Evolutionary conservation across 257 asterid species (phyloP).

Genomic region (Solanum etuberosum): DNA sequence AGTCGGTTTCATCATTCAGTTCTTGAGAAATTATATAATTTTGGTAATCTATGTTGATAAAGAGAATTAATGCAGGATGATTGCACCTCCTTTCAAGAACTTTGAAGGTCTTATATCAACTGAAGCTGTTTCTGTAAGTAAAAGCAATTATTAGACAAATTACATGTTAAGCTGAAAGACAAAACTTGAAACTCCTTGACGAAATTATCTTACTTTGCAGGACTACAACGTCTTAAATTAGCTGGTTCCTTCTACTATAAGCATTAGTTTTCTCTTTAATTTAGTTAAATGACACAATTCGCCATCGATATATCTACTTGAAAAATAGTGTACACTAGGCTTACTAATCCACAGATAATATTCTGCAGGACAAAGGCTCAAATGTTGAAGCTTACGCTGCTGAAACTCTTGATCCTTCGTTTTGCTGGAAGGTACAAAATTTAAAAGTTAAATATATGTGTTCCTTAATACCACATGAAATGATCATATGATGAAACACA

Average conservation of each 20-base stretch:
- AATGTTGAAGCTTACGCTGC: constrained; percentile 41
- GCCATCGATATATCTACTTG: neutral
- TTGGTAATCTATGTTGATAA: neutral
- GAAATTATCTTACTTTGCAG: neutral
- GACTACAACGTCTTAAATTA: neutral
- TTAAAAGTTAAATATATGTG: neutral
- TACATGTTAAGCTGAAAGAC: neutral
- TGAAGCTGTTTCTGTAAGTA: constrained; percentile 24
- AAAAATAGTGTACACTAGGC: neutral
- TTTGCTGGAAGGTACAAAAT: constrained; percentile 47
- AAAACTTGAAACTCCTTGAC: neutral
- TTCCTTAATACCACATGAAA: neutral
- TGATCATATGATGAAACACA: neutral
- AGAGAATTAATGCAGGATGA: constrained; percentile 32
- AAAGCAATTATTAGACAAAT: neutral
- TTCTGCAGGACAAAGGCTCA: constrained; percentile 43
- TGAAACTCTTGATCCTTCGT: constrained; percentile 24
- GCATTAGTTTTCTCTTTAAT: neutral
- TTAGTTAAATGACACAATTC: neutral
- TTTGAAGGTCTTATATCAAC: constrained; percentile 46
- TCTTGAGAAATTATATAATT: neutral
- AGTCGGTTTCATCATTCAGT: neutral
- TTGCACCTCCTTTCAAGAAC: constrained; percentile 40
- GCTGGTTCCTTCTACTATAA: neutral
- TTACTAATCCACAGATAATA: neutral